Percentiles rank a stretch among this genome's conserved stretches.
These are phyloP conservation scores for Tolypocladium ovalisporum DNA, from an alignment of 2,329 filamentous ascomycete species.

Conservation along the genomic window DNA sequence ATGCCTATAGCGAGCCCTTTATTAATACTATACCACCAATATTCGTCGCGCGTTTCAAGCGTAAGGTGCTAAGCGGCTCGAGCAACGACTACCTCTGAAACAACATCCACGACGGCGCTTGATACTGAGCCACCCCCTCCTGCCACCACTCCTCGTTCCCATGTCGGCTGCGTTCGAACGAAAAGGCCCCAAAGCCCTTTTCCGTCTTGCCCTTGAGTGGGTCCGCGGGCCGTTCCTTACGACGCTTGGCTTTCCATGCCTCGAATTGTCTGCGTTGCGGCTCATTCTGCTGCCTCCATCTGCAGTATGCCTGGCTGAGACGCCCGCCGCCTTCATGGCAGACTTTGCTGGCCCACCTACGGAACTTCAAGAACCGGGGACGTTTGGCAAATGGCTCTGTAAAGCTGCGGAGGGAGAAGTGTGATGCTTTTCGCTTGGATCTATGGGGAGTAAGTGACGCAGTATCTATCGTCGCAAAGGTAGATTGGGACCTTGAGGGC, in stretches of 20 bases:
- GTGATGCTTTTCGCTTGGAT: conserved; percentile 20
- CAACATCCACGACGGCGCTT: conserved; percentile 19
- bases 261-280: conserved; percentile 14
- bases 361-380: conserved; percentile 12
- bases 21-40: not conserved
- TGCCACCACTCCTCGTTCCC: conserved; percentile 23
- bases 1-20: not conserved
- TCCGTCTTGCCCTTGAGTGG: conserved; percentile 13
- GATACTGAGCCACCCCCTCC: conserved; percentile 20
- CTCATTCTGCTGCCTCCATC: conserved; percentile 14
- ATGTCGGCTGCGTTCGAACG: conserved; percentile 10
- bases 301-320: conserved; percentile 13
- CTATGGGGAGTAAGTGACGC: conserved; percentile 2
- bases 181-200: conserved; percentile 12
- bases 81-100: conserved; percentile 11
- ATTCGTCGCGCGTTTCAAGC: not conserved
- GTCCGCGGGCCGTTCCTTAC: conserved; percentile 12
- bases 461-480: conserved; percentile 1
- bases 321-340: conserved; percentile 14
- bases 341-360: conserved; percentile 17
- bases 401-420: conserved; percentile 18
- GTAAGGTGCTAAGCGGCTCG: not conserved
- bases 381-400: conserved; percentile 14
- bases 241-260: conserved; percentile 17
- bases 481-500: not conserved